These are phyloP conservation scores for Tuber calosporum DNA, from an alignment of 495 filamentous ascomycete species.

Conservation along the genomic window DNA sequence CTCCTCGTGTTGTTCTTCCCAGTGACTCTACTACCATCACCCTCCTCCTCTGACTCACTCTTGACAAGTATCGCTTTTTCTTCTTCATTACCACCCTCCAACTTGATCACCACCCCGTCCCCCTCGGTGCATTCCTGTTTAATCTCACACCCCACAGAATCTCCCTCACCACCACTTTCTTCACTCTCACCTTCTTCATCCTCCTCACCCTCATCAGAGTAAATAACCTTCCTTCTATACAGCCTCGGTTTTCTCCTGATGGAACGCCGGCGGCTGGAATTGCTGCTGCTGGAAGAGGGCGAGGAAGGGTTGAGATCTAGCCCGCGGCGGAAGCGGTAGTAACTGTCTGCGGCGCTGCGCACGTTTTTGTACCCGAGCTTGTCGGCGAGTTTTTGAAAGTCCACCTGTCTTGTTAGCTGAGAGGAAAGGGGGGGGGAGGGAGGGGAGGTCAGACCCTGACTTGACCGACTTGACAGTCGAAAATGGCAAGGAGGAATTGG, in stretches of 20 bases:
- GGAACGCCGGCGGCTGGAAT: slow-evolving; percentile 1
- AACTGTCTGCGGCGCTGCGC: slow-evolving; percentile 31
- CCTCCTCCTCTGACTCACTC: slow-evolving; percentile 9
- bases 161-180: not conserved
- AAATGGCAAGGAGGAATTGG: slow-evolving; percentile 24
- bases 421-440: too few species aligned
- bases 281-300: slow-evolving; percentile 2
- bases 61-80: slow-evolving; percentile 8
- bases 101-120: not conserved
- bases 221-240: not conserved
- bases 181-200: not conserved
- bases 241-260: not conserved
- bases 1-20: not conserved
- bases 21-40: not conserved
- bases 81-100: not conserved
- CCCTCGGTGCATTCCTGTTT: slow-evolving; percentile 8
- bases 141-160: not conserved
- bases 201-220: slow-evolving; percentile 7
- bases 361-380: slow-evolving; percentile 34
- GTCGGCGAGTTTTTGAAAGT: slow-evolving; percentile 28
- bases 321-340: slow-evolving; percentile 30
- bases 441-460: slow-evolving; percentile 13
- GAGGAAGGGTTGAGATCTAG: not conserved
- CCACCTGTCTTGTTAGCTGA: slow-evolving; percentile 17
- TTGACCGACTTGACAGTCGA: slow-evolving; percentile 30